phyloP scores from a whole-genome alignment of 2,329 filamentous ascomycete genomes.

The Diaporthe sp. region DNA sequence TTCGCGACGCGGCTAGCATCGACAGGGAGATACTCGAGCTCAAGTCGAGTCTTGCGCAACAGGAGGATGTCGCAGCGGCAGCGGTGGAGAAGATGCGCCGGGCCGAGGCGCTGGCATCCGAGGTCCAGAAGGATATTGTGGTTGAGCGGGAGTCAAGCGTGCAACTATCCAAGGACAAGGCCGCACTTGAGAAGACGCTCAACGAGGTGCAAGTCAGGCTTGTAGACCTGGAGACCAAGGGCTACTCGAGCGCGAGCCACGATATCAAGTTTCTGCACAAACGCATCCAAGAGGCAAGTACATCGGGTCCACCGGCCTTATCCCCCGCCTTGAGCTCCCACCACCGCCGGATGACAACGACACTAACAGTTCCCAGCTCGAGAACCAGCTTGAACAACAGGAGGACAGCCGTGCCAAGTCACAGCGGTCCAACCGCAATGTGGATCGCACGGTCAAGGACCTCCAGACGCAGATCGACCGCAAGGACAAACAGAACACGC shows the following conservation, averaged over 20 bases:
- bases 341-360: constrained; percentile 39
- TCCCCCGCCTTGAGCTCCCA: constrained; percentile 25
- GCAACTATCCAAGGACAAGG: constrained; percentile 90
- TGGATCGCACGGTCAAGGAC: constrained; percentile 94
- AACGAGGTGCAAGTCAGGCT: constrained; percentile 92
- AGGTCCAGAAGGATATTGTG: constrained; percentile 93
- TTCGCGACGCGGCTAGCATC: constrained; percentile 89
- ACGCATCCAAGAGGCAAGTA: constrained; percentile 90
- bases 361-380: constrained; percentile 73
- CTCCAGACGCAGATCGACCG: constrained; percentile 93
- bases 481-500: constrained; percentile 87
- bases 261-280: constrained; percentile 96
- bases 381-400: constrained; percentile 86
- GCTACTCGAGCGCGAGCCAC: constrained; percentile 93
- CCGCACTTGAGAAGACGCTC: constrained; percentile 86
- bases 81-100: constrained; percentile 98
- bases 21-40: constrained; percentile 92
- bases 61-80: constrained; percentile 91
- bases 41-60: constrained; percentile 89
- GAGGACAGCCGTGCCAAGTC: constrained; percentile 84
- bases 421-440: constrained; percentile 89
- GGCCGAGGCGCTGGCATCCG: constrained; percentile 86
- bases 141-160: constrained; percentile 86
- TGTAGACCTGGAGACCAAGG: constrained; percentile 96
- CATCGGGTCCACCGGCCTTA: constrained; percentile 9